phyloP scores from a whole-genome alignment of 495 filamentous ascomycete species.

The Aspergillus kassunensis region DNA sequence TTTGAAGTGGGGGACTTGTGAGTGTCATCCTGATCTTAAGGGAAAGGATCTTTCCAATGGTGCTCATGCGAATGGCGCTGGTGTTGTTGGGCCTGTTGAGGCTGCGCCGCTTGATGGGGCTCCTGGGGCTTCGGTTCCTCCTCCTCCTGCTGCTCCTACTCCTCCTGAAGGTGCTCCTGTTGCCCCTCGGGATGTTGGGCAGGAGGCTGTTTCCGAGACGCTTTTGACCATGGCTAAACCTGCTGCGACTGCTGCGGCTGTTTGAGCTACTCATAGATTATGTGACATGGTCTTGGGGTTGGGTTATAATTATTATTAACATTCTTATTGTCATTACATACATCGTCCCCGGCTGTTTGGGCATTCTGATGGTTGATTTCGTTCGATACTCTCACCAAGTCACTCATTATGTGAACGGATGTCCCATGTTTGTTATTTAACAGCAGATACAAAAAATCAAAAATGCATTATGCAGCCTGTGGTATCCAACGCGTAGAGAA shows the following conservation, averaged over 20 bases:
- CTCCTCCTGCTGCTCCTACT: background rate
- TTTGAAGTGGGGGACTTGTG: slow-evolving; percentile 1
- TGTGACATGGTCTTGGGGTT: too few relatives aligned
- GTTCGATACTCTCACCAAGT: too few relatives aligned
- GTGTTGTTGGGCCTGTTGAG: background rate
- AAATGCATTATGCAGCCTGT: too few relatives aligned
- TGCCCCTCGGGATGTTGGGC: background rate
- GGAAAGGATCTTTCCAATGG: background rate
- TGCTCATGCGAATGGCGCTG: background rate
- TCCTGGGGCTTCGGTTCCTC: background rate
- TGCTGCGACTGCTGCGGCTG: background rate
- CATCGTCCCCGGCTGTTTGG: too few relatives aligned
- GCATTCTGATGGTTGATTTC: too few relatives aligned
- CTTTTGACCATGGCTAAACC: background rate
- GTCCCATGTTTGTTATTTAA: too few relatives aligned
- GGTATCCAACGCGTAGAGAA: background rate
- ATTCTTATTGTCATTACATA: too few relatives aligned
- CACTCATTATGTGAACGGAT: too few relatives aligned
- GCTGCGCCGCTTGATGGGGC: background rate
- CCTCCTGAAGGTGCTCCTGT: background rate
- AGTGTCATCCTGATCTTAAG: slow-evolving; percentile 1
- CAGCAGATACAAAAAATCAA: too few relatives aligned
- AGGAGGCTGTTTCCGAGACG: background rate
- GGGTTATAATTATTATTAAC: too few relatives aligned
- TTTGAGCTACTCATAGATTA: too few relatives aligned